phyloP scores from a whole-genome alignment of 2,329 filamentous ascomycete species.

The Diplocarpon rosae region DNA sequence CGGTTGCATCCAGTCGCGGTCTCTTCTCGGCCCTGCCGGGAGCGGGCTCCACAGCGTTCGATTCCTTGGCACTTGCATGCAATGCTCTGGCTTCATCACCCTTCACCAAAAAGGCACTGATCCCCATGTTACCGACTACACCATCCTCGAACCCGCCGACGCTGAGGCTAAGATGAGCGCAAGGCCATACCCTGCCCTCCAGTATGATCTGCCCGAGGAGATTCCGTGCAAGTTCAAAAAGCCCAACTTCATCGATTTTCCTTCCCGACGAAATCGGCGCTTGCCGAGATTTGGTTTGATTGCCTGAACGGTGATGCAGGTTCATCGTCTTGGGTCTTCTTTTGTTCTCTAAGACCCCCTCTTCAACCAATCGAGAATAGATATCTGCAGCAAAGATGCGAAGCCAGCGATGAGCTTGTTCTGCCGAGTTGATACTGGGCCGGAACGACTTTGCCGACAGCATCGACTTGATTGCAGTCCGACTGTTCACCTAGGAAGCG shows the following conservation, averaged over 20 bases:
- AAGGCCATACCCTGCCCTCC: slow-evolving; percentile 80
- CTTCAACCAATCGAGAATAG: slow-evolving; percentile 77
- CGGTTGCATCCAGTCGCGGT: slow-evolving; percentile 19
- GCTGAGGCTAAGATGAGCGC: slow-evolving; percentile 76
- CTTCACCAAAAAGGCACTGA: slow-evolving; percentile 75
- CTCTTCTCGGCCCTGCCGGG: slow-evolving; percentile 25
- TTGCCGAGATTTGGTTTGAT: slow-evolving; percentile 64
- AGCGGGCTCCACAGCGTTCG: slow-evolving; percentile 7
- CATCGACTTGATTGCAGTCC: slow-evolving; percentile 96
- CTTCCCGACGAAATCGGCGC: slow-evolving; percentile 67
- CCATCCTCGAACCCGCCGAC: slow-evolving; percentile 91
- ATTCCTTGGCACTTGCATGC: slow-evolving; percentile 27
- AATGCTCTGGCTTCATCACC: slow-evolving; percentile 51
- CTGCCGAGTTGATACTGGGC: slow-evolving; percentile 65
- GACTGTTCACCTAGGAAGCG: slow-evolving; percentile 52
- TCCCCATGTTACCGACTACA: slow-evolving; percentile 71
- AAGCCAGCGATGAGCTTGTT: slow-evolving; percentile 77
- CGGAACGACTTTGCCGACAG: slow-evolving; percentile 91
- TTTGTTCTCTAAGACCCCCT: slow-evolving; percentile 79
- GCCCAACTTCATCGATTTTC: slow-evolving; percentile 55
- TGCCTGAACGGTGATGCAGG: slow-evolving; percentile 66
- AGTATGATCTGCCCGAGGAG: slow-evolving; percentile 67
- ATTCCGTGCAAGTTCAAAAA: slow-evolving; percentile 67
- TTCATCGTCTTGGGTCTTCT: slow-evolving; percentile 78
- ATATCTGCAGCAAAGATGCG: slow-evolving; percentile 89